A percentile compares a stretch with the other conserved stretches of the same genome.
phyloP scores from a whole-genome alignment of 257 asterid genomes.

The Haberlea rhodopensis region DNA sequence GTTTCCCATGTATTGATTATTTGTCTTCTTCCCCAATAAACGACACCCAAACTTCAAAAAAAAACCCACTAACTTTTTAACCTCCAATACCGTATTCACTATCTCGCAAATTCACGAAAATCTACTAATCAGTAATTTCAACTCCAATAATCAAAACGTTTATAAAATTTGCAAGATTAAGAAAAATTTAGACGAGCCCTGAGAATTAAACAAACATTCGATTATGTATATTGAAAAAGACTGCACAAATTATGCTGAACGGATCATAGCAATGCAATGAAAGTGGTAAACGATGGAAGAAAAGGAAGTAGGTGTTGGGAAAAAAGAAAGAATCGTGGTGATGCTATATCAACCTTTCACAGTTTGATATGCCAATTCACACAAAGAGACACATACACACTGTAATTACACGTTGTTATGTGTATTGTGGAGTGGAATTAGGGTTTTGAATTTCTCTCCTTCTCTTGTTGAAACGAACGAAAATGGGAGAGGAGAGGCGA shows the following conservation, averaged over 20 bases:
- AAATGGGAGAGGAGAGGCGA: constrained; percentile 13
- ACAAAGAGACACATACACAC: neutral
- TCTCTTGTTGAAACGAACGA: constrained; percentile 24
- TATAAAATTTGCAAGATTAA: neutral
- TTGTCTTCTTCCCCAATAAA: neutral
- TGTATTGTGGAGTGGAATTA: neutral
- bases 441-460: constrained; percentile 26
- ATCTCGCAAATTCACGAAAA: neutral
- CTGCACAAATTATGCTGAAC: neutral
- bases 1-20: constrained; percentile 35
- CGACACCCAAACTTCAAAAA: constrained; percentile 6
- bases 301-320: neutral
- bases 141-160: neutral
- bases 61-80: constrained; percentile 10
- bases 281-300: neutral
- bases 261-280: neutral
- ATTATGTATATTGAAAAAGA: neutral
- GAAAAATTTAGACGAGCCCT: neutral
- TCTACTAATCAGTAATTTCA: neutral
- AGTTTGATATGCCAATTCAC: constrained; percentile 23
- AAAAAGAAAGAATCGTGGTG: neutral
- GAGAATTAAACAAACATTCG: neutral
- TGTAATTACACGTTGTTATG: neutral
- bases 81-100: neutral
- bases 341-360: neutral